Evolutionary conservation across 345 rosid species (phyloP).

Genomic region (Melaleuca alternifolia): DNA sequence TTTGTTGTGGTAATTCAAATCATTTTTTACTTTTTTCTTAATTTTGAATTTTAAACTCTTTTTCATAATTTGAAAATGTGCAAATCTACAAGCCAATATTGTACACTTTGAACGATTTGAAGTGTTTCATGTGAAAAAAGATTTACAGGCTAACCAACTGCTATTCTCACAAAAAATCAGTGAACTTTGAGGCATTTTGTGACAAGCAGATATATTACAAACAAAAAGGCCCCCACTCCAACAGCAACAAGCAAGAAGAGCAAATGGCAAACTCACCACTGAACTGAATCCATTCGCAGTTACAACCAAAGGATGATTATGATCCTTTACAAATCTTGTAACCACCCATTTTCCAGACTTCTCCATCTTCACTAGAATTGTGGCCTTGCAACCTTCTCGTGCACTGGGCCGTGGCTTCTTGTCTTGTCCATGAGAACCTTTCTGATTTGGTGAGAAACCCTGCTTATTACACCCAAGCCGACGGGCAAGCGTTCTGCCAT

Average conservation of each 20-base stretch:
- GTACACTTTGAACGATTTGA: neutral
- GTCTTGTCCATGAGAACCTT: slow-evolving; percentile 26
- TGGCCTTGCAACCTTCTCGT: slow-evolving; percentile 84
- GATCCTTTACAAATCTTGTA: slow-evolving; percentile 68
- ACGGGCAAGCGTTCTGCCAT: slow-evolving; percentile 72
- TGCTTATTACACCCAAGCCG: slow-evolving; percentile 82
- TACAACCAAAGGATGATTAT: slow-evolving; percentile 59
- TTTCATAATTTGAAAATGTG: neutral
- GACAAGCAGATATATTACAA: neutral
- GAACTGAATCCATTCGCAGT: slow-evolving; percentile 33
- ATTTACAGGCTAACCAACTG: neutral
- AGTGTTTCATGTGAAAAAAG: neutral
- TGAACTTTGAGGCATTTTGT: neutral
- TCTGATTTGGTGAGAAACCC: slow-evolving; percentile 55
- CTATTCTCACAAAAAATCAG: neutral
- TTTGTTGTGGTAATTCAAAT: neutral
- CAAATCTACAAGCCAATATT: neutral
- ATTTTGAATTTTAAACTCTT: neutral
- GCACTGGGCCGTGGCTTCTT: slow-evolving; percentile 53
- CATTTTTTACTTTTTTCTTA: neutral
- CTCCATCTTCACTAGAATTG: slow-evolving; percentile 66
- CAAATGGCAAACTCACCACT: slow-evolving; percentile 26
- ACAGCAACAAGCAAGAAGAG: neutral
- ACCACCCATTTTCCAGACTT: slow-evolving; percentile 78
- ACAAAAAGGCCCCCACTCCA: neutral